Conservation (phyloP, 129 eudicot genomes). For the Mikania micrantha region DNA sequence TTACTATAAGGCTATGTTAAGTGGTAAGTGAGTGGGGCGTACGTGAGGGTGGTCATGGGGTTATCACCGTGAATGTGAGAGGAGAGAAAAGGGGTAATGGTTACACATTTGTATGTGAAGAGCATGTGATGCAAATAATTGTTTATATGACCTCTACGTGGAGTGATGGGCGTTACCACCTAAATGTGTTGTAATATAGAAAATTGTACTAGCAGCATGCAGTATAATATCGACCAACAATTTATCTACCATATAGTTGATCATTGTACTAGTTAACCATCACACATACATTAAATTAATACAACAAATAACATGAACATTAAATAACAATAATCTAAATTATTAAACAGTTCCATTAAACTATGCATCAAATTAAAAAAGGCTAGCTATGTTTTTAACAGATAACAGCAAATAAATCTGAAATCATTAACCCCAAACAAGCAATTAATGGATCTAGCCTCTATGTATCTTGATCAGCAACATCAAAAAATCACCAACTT, state of each 20-base stretch:
- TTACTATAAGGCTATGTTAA: background rate
- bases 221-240: background rate
- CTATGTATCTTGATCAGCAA: background rate
- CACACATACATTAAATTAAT: background rate
- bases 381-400: background rate
- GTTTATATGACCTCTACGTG: no score
- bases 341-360: background rate
- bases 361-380: background rate
- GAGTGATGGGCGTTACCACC: no score
- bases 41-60: no score
- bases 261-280: background rate
- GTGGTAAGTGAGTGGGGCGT: no score
- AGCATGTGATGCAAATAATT: no score
- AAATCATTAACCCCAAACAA: slow-evolving; percentile 1
- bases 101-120: no score
- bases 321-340: background rate
- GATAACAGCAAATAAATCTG: background rate
- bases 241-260: background rate
- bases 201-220: slow-evolving; percentile 1
- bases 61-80: no score
- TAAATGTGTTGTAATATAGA: background rate
- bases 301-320: slow-evolving; percentile 10
- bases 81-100: no score
- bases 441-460: slow-evolving; percentile 10
- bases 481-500: background rate